A percentile compares a stretch with the other conserved stretches of the same genome.
Conservation (phyloP, 169 alveolate species). For the Cryptosporidium sp. region DNA sequence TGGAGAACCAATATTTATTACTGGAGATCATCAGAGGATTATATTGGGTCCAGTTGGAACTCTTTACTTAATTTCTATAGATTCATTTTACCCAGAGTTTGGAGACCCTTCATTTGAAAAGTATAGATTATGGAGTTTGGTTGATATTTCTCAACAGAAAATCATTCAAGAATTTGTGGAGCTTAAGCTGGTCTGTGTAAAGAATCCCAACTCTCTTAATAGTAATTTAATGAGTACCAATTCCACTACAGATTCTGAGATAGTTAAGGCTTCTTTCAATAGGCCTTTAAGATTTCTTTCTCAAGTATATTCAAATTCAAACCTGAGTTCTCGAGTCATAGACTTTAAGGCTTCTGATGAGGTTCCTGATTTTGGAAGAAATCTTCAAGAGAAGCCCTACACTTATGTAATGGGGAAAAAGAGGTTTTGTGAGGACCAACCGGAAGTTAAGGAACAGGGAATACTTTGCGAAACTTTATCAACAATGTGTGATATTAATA, state of each 20-base stretch:
- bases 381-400: conserved; percentile 14
- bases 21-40: conserved; percentile 61
- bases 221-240: neutral
- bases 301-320: conserved; percentile 1
- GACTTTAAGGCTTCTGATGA: neutral
- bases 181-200: conserved; percentile 11
- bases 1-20: conserved; percentile 60
- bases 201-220: conserved; percentile 16
- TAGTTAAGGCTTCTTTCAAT: neutral
- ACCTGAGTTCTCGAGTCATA: neutral
- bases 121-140: conserved; percentile 48
- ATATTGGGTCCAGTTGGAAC: conserved; percentile 70
- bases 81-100: conserved; percentile 45
- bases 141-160: conserved; percentile 43
- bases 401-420: conserved; percentile 46
- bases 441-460: conserved; percentile 56
- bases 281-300: conserved; percentile 40
- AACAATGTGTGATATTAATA: conserved; percentile 39
- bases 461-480: conserved; percentile 38
- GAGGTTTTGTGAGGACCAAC: conserved; percentile 62
- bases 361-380: neutral
- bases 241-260: neutral
- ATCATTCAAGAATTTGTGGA: conserved; percentile 56
- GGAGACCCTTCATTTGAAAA: conserved; percentile 42
- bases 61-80: conserved; percentile 47